Evolutionary conservation across 176 grass and related monocot species (phyloP), one percentile per base, ranked within the genome.

Genomic region (Hordeum marinum): DNA sequence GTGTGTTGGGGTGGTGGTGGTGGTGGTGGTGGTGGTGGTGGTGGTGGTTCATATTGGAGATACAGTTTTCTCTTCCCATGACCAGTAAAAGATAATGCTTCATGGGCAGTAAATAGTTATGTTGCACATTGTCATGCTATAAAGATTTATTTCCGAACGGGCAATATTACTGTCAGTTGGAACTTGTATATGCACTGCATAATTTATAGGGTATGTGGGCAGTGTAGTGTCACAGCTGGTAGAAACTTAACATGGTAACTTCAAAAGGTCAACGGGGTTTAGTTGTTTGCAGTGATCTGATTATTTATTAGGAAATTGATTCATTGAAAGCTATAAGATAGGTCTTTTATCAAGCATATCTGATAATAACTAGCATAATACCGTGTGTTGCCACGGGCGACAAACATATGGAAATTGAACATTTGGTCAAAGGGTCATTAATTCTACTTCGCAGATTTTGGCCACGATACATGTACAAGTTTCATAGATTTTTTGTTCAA

Each of bases 41-140:
- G 20, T 32, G 40, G 40, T 13, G 37, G 36, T 18, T 42, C 21
- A 57, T 55, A 69, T n/a, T 35, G 24, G 67, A 72, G 67, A n/a
- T 83, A 14, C 18, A 27, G 14, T 70, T n/a, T n/a, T 57, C 48
- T 68, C 65, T 70, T 82, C 50, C 25, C 65, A 54, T 82, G 66
- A 82, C 23, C 15, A 45, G 48, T 52, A 52, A 18, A 52, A 52
- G 48, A 50, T 52, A 18, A 52, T 52, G 14, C 15, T 52, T 52
- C 48, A 52, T 52, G 48, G 15, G 48, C 17, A 7, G 48, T 18
- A 52, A 18, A 52, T 1, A 52, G 48, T 52, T 52, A 52, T 52
- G 48, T 52, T 52, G 48, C 48, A 52, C 15, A 52, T 52, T 52
- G 48, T 52, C 48, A 52, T 52, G 48, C 48, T 52, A 52, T 18